These are phyloP conservation scores for Onygenales sp. DNA, from an alignment of 2,329 filamentous ascomycete genomes.

Conservation along the genomic window DNA sequence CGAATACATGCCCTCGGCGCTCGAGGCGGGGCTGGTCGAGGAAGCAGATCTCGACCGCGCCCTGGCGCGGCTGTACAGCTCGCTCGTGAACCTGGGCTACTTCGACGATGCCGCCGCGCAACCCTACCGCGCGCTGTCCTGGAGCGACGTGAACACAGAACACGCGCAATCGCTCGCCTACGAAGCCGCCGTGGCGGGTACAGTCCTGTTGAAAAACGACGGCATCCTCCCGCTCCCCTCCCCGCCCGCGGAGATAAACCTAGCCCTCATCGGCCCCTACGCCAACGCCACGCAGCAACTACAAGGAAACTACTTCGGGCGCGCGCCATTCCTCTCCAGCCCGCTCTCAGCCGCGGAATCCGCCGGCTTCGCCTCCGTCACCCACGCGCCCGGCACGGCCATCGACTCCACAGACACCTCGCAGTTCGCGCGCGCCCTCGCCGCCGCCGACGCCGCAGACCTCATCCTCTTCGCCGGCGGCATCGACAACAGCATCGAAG, in stretches of 20 bases:
- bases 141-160: slow-evolving; percentile 47
- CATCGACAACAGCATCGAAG: slow-evolving; percentile 33
- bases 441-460: slow-evolving; percentile 26
- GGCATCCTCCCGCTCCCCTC: slow-evolving; percentile 36
- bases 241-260: slow-evolving; percentile 17
- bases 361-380: slow-evolving; percentile 34
- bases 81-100: slow-evolving; percentile 42
- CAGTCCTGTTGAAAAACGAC: slow-evolving; percentile 46
- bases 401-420: slow-evolving; percentile 20
- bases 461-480: slow-evolving; percentile 33
- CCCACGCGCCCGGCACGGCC: slow-evolving; percentile 34
- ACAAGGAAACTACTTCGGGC: slow-evolving; percentile 51
- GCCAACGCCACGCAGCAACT: slow-evolving; percentile 49
- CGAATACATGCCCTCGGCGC: slow-evolving; percentile 35
- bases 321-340: slow-evolving; percentile 45
- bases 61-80: slow-evolving; percentile 40
- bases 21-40: slow-evolving; percentile 35
- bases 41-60: slow-evolving; percentile 38
- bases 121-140: slow-evolving; percentile 44
- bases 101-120: slow-evolving; percentile 36
- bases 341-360: slow-evolving; percentile 44
- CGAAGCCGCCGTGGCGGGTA: slow-evolving; percentile 40
- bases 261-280: slow-evolving; percentile 51
- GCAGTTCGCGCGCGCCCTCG: slow-evolving; percentile 24
- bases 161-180: slow-evolving; percentile 47